These are phyloP conservation scores for Rhipidocladum racemiflorum DNA, from an alignment of 176 grass and related monocot species.

Conservation along the genomic window DNA sequence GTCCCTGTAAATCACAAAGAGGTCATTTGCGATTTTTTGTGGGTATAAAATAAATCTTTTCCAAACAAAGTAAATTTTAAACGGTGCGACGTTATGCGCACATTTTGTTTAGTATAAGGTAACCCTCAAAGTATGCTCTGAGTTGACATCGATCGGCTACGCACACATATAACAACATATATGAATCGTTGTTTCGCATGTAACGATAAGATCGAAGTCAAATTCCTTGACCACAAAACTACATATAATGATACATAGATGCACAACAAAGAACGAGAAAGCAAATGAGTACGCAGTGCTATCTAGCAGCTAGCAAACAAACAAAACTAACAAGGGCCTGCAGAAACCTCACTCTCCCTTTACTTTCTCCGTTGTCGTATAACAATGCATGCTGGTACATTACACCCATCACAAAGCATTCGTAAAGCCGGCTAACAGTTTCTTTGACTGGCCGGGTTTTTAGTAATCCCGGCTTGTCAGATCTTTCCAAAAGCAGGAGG, in stretches of 20 bases:
- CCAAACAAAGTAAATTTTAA: too few relatives aligned
- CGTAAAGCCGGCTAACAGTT: constrained; percentile 30
- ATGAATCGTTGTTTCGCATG: background rate
- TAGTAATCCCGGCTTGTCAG: constrained; percentile 18
- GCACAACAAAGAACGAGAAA: background rate
- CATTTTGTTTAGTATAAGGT: too few relatives aligned
- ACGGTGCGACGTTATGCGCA: too few relatives aligned
- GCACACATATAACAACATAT: background rate
- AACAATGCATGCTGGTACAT: background rate
- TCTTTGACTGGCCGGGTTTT: constrained; percentile 33
- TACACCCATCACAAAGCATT: background rate
- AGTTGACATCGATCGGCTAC: background rate
- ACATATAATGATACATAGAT: background rate
- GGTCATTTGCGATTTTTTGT: too few relatives aligned
- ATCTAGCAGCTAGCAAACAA: background rate
- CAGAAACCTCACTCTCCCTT: background rate
- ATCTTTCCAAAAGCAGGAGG: constrained; percentile 16
- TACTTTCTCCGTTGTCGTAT: background rate
- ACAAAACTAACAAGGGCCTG: background rate
- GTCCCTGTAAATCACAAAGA: too few relatives aligned
- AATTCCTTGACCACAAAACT: background rate
- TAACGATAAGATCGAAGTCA: background rate
- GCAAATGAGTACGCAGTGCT: background rate
- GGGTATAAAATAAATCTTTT: too few relatives aligned
- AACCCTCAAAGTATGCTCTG: background rate